These are phyloP conservation scores for Candida tetrigidarum DNA, from an alignment of 1,139 yeast genomes.

Conservation along the genomic window DNA sequence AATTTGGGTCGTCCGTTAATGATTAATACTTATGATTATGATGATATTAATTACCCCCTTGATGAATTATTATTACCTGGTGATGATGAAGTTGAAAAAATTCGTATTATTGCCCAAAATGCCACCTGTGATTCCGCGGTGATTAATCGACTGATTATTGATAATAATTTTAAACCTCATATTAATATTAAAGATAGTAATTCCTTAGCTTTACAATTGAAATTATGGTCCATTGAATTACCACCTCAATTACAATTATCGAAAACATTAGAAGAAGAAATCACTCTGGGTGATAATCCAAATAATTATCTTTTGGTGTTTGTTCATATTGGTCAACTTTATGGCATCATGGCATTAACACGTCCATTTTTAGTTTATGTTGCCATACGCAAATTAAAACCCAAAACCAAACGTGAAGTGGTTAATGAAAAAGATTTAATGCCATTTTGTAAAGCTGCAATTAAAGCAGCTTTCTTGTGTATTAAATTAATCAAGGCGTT, in stretches of 20 bases:
- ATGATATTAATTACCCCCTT: constrained; percentile 24
- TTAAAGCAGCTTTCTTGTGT: constrained; percentile 21
- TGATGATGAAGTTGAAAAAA: constrained; percentile 13
- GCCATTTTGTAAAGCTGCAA: constrained; percentile 21
- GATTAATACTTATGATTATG: constrained; percentile 45
- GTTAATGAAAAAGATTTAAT: constrained; percentile 16
- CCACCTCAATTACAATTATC: constrained; percentile 27
- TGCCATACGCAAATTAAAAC: constrained; percentile 16
- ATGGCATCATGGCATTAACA: constrained; percentile 45
- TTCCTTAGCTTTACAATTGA: constrained; percentile 40
- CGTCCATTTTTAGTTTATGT: constrained; percentile 48
- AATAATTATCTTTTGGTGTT: constrained; percentile 30
- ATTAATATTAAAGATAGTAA: constrained; percentile 38
- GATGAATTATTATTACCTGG: constrained; percentile 4
- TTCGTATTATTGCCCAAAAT: constrained; percentile 16
- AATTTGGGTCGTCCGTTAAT: constrained; percentile 46
- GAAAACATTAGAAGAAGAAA: constrained; percentile 14
- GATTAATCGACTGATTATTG: constrained; percentile 39
- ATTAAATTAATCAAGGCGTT: constrained; percentile 19
- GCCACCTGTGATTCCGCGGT: constrained; percentile 17
- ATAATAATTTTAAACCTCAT: constrained; percentile 31
- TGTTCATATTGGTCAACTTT: constrained; percentile 42
- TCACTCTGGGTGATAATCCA: constrained; percentile 17
- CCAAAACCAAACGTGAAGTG: constrained; percentile 14
- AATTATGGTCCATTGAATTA: constrained; percentile 38